Conservation (phyloP, 805 yeast genomes). For the Pichia membranifaciens region DNA sequence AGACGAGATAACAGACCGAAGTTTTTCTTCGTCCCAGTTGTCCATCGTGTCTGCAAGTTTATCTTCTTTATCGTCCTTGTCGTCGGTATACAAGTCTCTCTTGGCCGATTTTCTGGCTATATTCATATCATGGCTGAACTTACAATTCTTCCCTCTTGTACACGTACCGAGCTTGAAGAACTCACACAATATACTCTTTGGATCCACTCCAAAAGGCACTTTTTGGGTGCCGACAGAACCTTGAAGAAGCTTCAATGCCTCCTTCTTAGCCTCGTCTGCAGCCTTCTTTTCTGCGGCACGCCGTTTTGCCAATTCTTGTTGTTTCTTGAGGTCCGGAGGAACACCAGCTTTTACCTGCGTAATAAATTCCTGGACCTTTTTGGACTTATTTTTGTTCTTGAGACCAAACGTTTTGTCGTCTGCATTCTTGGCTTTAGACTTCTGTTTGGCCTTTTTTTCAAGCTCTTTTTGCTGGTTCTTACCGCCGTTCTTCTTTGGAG, state of each 20-base stretch:
- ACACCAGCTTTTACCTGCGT: constrained; percentile 63
- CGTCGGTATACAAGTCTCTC: constrained; percentile 90
- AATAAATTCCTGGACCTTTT: constrained; percentile 75
- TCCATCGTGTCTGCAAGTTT: constrained; percentile 89
- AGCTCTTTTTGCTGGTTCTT: constrained; percentile 42
- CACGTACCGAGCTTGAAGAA: constrained; percentile 81
- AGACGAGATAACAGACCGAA: constrained; percentile 76
- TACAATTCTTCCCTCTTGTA: constrained; percentile 79
- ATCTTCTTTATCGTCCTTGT: constrained; percentile 45
- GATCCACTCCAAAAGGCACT: constrained; percentile 96
- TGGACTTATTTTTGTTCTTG: constrained; percentile 91
- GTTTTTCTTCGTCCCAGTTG: constrained; percentile 93
- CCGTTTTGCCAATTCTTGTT: constrained; percentile 50
- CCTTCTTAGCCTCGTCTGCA: constrained; percentile 81
- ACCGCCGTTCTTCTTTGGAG: constrained; percentile 53
- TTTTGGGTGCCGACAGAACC: constrained; percentile 66
- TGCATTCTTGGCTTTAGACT: constrained; percentile 55
- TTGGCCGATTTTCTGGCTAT: constrained; percentile 84
- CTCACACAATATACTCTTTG: constrained; percentile 87
- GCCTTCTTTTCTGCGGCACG: constrained; percentile 86
- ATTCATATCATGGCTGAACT: constrained; percentile 83
- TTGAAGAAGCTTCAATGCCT: constrained; percentile 74
- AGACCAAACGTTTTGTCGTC: constrained; percentile 92
- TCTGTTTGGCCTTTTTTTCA: constrained; percentile 56
- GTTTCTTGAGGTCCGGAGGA: constrained; percentile 37